Conservation (phyloP, 345 rosid species). For the Syzygium jambos region DNA sequence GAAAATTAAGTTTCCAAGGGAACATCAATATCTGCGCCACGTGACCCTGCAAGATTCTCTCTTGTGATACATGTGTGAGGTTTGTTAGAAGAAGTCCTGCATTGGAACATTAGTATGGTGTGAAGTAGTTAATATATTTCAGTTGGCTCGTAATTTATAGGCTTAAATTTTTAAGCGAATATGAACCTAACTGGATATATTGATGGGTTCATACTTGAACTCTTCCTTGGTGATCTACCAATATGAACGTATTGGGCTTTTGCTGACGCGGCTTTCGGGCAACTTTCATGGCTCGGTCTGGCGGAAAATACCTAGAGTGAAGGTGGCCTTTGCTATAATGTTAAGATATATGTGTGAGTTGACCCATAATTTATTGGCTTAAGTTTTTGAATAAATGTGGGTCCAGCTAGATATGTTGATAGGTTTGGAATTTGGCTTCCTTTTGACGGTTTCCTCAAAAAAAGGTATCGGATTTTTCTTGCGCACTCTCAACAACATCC, state of each 20-base stretch:
- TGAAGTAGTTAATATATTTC: background rate
- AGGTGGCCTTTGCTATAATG: background rate
- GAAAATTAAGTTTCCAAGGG: background rate
- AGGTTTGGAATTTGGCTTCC: background rate
- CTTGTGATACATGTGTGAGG: background rate
- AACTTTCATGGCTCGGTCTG: background rate
- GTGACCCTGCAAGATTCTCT: background rate
- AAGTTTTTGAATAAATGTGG: background rate
- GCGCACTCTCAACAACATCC: background rate
- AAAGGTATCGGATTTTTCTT: background rate
- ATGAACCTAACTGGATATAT: background rate
- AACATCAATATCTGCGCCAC: background rate
- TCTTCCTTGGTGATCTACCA: background rate
- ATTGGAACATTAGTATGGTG: background rate
- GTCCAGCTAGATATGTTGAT: background rate
- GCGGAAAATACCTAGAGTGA: background rate
- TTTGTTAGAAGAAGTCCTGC: background rate
- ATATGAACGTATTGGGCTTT: background rate
- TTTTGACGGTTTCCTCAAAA: background rate
- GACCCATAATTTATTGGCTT: background rate
- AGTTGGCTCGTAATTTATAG: background rate
- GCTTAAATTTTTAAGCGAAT: background rate
- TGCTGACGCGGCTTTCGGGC: rapidly evolving
- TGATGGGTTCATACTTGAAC: background rate
- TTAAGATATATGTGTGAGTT: background rate